These are phyloP conservation scores for Yamadazyma trypodendri DNA, from an alignment of 1,139 yeast genomes.

Conservation along the genomic window DNA sequence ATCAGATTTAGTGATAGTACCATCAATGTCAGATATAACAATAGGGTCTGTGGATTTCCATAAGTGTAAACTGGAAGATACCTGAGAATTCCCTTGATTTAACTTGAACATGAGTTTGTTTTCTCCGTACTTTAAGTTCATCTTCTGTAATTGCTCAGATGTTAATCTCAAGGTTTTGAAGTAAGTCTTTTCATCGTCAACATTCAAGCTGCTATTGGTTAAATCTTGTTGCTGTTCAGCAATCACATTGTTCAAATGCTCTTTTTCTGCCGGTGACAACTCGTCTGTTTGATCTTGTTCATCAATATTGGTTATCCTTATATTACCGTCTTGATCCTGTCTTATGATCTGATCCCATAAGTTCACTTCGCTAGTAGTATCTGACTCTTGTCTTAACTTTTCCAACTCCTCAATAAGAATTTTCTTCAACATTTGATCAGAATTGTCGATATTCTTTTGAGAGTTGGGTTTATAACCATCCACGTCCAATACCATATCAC, in stretches of 20 bases:
- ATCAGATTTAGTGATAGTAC: slow-evolving; percentile 96
- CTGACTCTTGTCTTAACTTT: slow-evolving; percentile 20
- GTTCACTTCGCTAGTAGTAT: slow-evolving; percentile 17
- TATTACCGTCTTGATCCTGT: slow-evolving; percentile 26
- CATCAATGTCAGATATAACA: slow-evolving; percentile 96
- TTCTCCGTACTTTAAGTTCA: slow-evolving; percentile 75
- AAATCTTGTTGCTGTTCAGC: slow-evolving; percentile 18
- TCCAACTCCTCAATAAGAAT: slow-evolving; percentile 59
- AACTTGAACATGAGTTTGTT: slow-evolving; percentile 79
- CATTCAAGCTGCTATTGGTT: slow-evolving; percentile 10
- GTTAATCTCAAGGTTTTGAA: slow-evolving; percentile 90
- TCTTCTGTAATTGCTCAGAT: slow-evolving; percentile 77
- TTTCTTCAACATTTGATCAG: slow-evolving; percentile 70
- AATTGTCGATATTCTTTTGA: slow-evolving; percentile 61
- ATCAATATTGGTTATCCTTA: slow-evolving; percentile 15
- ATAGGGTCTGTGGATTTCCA: slow-evolving; percentile 89
- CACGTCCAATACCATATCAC: slow-evolving; percentile 89
- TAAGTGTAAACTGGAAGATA: slow-evolving; percentile 69
- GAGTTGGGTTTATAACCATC: slow-evolving; percentile 94
- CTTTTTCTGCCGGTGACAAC: slow-evolving; percentile 13
- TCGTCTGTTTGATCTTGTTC: slow-evolving; percentile 11
- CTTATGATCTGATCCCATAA: slow-evolving; percentile 25
- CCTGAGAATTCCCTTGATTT: slow-evolving; percentile 76
- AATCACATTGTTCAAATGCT: slow-evolving; percentile 11
- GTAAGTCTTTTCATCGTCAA: slow-evolving; percentile 41